These are phyloP conservation scores for Rhododendron kiyosumense DNA, from an alignment of 148 eudicot species.

Conservation along the genomic window DNA sequence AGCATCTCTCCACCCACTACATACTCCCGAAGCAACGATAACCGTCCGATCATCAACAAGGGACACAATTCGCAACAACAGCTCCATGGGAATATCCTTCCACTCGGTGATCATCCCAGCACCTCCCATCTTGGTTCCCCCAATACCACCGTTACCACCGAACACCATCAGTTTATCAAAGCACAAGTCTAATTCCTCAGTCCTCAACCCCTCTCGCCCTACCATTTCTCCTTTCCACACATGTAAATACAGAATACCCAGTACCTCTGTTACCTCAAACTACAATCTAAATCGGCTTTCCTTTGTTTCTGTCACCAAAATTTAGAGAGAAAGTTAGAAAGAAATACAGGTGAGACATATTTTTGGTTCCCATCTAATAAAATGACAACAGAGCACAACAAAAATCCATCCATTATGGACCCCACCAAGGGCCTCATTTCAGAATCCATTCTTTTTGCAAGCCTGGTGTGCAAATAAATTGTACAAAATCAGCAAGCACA, in stretches of 20 bases:
- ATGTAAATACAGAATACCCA: background rate
- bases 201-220: conserved; percentile 35
- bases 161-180: conserved; percentile 73
- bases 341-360: conserved; percentile 15
- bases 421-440: background rate
- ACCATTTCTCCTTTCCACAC: conserved; percentile 20
- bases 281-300: background rate
- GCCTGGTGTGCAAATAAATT: background rate
- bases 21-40: conserved; percentile 72
- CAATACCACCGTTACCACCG: conserved; percentile 14
- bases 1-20: conserved; percentile 92
- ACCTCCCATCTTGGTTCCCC: conserved; percentile 25
- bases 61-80: conserved; percentile 61
- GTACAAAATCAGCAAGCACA: background rate
- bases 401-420: conserved; percentile 5
- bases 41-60: conserved; percentile 80
- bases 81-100: conserved; percentile 94
- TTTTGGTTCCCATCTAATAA: background rate
- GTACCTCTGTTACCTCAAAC: background rate
- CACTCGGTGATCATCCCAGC: conserved; percentile 46
- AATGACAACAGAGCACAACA: conserved; percentile 7
- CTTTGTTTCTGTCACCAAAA: conserved; percentile 10
- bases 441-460: background rate
- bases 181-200: conserved; percentile 46
- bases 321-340: background rate